Evolutionary conservation across 169 alveolate species (phyloP).

Genomic region (Plasmodium sp.): DNA sequence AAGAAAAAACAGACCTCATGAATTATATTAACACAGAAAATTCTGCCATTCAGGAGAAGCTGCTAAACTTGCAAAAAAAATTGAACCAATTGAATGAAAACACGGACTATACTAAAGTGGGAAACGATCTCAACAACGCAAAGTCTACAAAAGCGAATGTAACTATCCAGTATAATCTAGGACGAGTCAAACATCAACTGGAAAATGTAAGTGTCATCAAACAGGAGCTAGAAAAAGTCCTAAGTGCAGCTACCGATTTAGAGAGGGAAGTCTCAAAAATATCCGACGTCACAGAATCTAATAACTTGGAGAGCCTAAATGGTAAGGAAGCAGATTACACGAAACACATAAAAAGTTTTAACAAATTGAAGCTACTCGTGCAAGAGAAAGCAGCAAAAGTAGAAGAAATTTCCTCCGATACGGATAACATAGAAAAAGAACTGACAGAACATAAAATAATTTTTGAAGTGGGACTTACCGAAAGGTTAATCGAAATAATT

Average conservation of each 20-base stretch:
- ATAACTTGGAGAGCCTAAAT: no score
- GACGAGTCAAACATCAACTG: not conserved
- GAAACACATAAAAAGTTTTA: not conserved
- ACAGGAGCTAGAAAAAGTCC: not conserved
- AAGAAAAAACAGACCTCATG: no score
- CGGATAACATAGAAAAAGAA: not conserved
- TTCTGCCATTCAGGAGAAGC: no score
- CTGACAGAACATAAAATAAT: not conserved
- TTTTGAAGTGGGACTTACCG: not conserved
- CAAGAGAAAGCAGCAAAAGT: not conserved
- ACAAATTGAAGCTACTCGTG: not conserved
- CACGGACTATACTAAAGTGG: not conserved
- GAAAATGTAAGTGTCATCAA: not conserved
- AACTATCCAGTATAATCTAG: not conserved
- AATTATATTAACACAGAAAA: no score
- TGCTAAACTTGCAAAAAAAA: no score
- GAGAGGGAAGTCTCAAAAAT: not conserved
- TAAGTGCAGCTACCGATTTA: not conserved
- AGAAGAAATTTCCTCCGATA: not conserved
- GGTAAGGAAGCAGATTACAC: no score
- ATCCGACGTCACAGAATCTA: no score
- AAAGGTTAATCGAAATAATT: not conserved
- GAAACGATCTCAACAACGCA: not conserved
- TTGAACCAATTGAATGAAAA: not conserved
- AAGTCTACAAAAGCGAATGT: not conserved